phyloP scores from a whole-genome alignment of 208 protist species.

The Acanthamoeba triangularis region DNA sequence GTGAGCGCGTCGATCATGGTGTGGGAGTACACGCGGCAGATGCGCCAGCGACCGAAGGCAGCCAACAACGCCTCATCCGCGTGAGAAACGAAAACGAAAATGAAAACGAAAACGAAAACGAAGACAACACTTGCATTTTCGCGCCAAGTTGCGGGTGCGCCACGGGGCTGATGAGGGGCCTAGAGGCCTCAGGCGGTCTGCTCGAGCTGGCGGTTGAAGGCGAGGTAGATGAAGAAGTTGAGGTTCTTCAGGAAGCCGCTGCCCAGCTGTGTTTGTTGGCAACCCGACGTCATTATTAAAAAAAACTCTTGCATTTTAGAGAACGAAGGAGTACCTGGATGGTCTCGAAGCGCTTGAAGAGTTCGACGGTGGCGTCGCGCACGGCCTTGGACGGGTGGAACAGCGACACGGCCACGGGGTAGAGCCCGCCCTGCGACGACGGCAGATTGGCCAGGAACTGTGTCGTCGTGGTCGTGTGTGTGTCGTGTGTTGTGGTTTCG shows the following conservation, averaged over 20 bases:
- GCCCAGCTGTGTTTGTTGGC: neutral
- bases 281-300: no score
- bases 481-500: no score
- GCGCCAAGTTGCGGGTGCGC: no score
- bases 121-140: no score
- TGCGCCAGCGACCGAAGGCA: neutral
- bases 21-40: constrained; percentile 7
- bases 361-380: constrained; percentile 80
- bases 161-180: no score
- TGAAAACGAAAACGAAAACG: neutral
- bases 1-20: constrained; percentile 14
- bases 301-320: no score
- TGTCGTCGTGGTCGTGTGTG: no score
- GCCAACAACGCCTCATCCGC: neutral
- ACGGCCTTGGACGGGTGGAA: constrained; percentile 83
- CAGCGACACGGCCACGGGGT: constrained; percentile 83
- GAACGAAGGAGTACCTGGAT: constrained; percentile 62
- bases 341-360: constrained; percentile 82
- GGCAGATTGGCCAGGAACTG: constrained; percentile 84
- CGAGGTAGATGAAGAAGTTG: constrained; percentile 74
- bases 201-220: constrained; percentile 75
- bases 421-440: constrained; percentile 84
- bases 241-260: constrained; percentile 68
- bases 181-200: neutral
- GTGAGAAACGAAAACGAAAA: neutral